Percentiles rank a stretch among this genome's conserved stretches.
These are phyloP conservation scores for Globisporangium abappressorium DNA, from an alignment of 352 stramenopile genomes.

Conservation along the genomic window DNA sequence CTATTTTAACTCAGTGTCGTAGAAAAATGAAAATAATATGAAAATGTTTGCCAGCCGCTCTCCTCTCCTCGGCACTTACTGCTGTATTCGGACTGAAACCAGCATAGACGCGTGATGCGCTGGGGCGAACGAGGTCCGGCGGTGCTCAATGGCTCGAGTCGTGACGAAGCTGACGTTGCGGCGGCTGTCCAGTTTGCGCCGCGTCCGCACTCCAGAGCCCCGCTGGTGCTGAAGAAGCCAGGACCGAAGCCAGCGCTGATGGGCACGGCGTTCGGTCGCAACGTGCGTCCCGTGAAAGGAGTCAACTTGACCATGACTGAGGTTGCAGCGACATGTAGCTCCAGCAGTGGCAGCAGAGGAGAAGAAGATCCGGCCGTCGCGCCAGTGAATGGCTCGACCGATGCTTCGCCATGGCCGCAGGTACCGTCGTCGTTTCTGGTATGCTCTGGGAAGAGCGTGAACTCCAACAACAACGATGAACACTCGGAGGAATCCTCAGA, in stretches of 20 bases:
- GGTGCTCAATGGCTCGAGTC: neutral
- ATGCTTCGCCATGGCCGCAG: neutral
- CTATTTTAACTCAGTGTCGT: neutral
- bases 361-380: neutral
- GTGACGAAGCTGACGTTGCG: neutral
- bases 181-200: neutral
- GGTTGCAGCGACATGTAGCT: too few relatives aligned
- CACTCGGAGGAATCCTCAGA: neutral
- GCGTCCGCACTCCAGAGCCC: neutral
- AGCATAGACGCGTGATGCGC: neutral
- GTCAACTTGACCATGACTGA: neutral
- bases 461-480: constrained; percentile 18
- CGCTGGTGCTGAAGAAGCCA: neutral
- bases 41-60: neutral
- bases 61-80: neutral
- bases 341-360: too few relatives aligned
- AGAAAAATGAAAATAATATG: neutral
- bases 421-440: constrained; percentile 10
- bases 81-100: neutral
- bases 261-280: constrained; percentile 9
- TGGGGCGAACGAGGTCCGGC: neutral
- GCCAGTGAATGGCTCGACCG: too few relatives aligned
- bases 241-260: neutral
- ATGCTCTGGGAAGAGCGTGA: constrained; percentile 10
- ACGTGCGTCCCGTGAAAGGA: constrained; percentile 7